phyloP scores from a whole-genome alignment of 192 early-diverging fungal species.

The Phycomyces blakesleeanus region DNA sequence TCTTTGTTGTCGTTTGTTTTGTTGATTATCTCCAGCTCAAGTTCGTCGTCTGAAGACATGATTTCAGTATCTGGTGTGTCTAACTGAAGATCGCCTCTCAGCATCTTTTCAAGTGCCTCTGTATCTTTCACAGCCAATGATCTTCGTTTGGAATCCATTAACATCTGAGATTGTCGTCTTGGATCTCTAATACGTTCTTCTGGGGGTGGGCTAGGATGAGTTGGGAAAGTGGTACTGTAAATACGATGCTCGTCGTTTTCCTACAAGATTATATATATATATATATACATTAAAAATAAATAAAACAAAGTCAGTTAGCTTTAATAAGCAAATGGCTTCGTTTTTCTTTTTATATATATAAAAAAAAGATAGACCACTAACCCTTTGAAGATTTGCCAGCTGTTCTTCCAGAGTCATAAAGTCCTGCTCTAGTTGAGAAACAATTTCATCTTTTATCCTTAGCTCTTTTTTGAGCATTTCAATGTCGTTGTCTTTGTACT shows the following conservation, averaged over 20 bases:
- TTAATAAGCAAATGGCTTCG: no score
- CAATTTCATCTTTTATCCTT: conserved; percentile 33
- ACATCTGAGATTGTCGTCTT: conserved; percentile 33
- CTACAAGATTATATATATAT: no score
- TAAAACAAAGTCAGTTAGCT: no score
- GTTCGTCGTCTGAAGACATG: no score
- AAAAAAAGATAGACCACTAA: no score
- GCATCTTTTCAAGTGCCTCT: conserved; percentile 31
- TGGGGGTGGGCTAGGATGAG: conserved; percentile 9
- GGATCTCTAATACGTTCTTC: conserved; percentile 12
- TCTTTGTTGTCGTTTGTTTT: no score
- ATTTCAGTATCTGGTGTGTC: not conserved
- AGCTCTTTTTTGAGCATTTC: conserved; percentile 39
- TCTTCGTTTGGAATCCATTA: conserved; percentile 36
- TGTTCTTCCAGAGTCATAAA: conserved; percentile 34
- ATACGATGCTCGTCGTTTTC: not conserved
- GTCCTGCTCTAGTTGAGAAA: conserved; percentile 37
- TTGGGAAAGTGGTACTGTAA: not conserved
- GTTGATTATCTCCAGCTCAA: no score
- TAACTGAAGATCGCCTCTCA: conserved; percentile 32
- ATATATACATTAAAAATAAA: no score
- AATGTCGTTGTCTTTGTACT: conserved; percentile 30
- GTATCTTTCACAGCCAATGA: conserved; percentile 35
- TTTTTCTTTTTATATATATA: no score
- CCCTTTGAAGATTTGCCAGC: conserved; percentile 29